These are phyloP conservation scores for Pichia occidentalis DNA, from an alignment of 805 yeast genomes.

Conservation along the genomic window DNA sequence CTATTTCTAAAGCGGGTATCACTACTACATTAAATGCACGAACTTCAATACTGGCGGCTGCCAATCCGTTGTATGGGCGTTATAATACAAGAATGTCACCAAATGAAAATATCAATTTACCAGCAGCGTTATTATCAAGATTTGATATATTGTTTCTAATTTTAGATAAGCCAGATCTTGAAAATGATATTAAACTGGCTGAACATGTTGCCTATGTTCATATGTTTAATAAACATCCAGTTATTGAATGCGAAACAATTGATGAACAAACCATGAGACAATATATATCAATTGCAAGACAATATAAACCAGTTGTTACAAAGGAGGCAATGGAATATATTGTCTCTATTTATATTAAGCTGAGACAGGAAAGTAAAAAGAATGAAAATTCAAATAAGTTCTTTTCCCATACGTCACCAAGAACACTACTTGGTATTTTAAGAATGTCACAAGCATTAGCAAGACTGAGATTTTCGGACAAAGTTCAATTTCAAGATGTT, in stretches of 20 bases:
- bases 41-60: conserved; percentile 93
- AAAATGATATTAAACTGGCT: conserved; percentile 79
- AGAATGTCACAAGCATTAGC: conserved; percentile 95
- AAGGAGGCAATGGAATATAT: conserved; percentile 80
- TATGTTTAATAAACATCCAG: conserved; percentile 86
- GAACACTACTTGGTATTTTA: conserved; percentile 85
- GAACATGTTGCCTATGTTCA: conserved; percentile 94
- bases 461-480: conserved; percentile 70
- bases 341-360: conserved; percentile 75
- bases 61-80: conserved; percentile 95
- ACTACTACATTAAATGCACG: conserved; percentile 94
- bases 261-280: conserved; percentile 79
- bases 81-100: conserved; percentile 89
- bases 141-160: conserved; percentile 85
- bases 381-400: conserved; percentile 71
- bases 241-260: conserved; percentile 64
- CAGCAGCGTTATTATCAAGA: conserved; percentile 93
- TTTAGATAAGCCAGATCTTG: conserved; percentile 76
- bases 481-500: conserved; percentile 72
- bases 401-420: conserved; percentile 90
- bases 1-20: conserved; percentile 96
- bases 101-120: conserved; percentile 89
- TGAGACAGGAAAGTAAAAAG: conserved; percentile 85
- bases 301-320: conserved; percentile 79
- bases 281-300: conserved; percentile 78